Percentiles rank a stretch among this genome's conserved stretches.
These are phyloP conservation scores for Colletotrichum kahawae DNA, from an alignment of 2,329 filamentous ascomycete species.

Conservation along the genomic window DNA sequence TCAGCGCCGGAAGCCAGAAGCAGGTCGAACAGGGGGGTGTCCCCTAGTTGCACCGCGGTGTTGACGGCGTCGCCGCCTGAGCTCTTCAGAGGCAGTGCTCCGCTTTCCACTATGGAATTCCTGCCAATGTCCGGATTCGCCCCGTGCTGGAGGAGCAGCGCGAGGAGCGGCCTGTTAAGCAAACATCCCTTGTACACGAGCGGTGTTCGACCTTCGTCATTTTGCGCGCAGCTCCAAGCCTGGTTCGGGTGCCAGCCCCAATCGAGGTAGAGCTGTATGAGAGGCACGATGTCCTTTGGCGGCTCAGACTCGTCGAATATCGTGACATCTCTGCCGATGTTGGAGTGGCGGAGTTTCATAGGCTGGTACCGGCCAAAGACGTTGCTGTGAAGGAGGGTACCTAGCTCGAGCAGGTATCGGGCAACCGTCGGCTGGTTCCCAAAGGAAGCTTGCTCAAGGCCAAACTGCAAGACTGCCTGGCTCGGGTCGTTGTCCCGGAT, in stretches of 20 bases:
- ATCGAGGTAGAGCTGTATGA: neutral
- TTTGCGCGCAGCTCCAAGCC: accelerated
- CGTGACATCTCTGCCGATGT: neutral
- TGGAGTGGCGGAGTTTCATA: neutral
- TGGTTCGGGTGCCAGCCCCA: neutral
- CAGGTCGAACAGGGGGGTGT: neutral
- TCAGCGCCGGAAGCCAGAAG: neutral
- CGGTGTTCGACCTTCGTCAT: neutral
- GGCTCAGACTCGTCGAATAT: neutral
- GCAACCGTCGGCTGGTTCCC: neutral
- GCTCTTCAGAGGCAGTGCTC: accelerated
- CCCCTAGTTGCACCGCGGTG: accelerated
- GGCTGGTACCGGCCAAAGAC: neutral
- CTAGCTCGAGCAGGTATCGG: neutral
- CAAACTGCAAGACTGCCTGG: neutral
- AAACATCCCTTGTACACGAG: neutral
- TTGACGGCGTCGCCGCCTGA: neutral
- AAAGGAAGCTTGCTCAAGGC: neutral
- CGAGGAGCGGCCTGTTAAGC: accelerated
- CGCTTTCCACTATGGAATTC: accelerated
- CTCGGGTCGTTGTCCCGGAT: neutral
- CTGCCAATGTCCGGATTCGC: neutral
- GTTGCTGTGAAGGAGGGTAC: neutral
- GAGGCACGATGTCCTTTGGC: accelerated
- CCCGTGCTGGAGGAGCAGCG: neutral